phyloP scores from a whole-genome alignment of 2,329 filamentous ascomycete genomes.

The Cytospora chrysosperma region DNA sequence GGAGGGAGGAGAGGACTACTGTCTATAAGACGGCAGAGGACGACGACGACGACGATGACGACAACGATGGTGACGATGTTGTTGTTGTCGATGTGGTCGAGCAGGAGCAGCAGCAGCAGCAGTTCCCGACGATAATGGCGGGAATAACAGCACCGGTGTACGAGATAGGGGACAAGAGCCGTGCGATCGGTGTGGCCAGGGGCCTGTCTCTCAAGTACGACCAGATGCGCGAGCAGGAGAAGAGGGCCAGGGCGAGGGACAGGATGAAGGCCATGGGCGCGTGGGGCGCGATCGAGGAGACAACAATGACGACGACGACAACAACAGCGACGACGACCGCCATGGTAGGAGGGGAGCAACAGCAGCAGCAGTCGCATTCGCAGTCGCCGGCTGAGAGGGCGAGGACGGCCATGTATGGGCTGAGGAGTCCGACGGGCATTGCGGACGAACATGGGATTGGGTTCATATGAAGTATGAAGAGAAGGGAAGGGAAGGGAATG shows the following conservation, averaged over 20 bases:
- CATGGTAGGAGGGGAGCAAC: background rate
- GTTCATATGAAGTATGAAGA: slow-evolving; percentile 34
- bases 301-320: too few relatives aligned
- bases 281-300: slow-evolving; percentile 7
- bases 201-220: slow-evolving; percentile 33
- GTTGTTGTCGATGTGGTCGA: background rate
- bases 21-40: background rate
- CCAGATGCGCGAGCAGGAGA: slow-evolving; percentile 13
- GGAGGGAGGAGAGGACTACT: slow-evolving; percentile 8
- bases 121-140: too few relatives aligned
- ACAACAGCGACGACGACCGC: background rate
- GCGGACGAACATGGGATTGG: slow-evolving; percentile 36
- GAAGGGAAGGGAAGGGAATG: background rate
- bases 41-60: background rate
- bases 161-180: background rate
- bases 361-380: background rate
- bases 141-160: background rate
- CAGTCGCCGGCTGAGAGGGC: slow-evolving; percentile 21
- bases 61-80: background rate
- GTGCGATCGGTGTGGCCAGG: slow-evolving; percentile 36
- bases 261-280: slow-evolving; percentile 13
- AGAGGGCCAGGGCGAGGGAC: slow-evolving; percentile 7
- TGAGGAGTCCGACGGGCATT: slow-evolving; percentile 29
- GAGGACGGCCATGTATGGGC: slow-evolving; percentile 23
- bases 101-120: background rate